Base-by-base conservation (phyloP, 2,329 filamentous ascomycete species). In the Apiospora pterosperma region DNA sequence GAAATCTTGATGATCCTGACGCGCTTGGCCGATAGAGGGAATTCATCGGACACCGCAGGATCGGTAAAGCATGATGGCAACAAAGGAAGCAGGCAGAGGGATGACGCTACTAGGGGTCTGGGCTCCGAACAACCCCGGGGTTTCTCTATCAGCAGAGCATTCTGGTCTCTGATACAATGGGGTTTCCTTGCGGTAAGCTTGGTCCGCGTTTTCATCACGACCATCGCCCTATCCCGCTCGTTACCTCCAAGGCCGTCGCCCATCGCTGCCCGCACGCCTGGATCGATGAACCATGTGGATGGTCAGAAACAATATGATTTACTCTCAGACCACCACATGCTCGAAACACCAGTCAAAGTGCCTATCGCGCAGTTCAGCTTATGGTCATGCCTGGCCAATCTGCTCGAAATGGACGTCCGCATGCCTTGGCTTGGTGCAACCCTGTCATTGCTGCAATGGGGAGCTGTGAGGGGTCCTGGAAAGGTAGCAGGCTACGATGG, bases 361-460 rank as follows among this genome's bases (percentile, higher is more conserved):
- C 90, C 93, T 62, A 85, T 97, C 70, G 80, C 96, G 66, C 85
- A 86, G 69, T 97, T 96, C 84, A 88, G 86, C 72, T 76, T 92
- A 62, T 97, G 92, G 89, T 83, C 88, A 71, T 92, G 91, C 78
- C 76, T 90, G 64, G 89, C 88, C 67, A 89, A 88, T 76, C 78
- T 97, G 67, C 79, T 93, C 70, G 89, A 93, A 81, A 79, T 97
- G 74, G 84, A 90, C 70, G 78, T 82, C 69, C 91, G 93, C 77
- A 97, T 97, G 93, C 95, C 95, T 68, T 98, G 95, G 95, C 85
- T 97, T 64, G 85, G 84, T 74, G 92, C 92, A 74, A 81, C 87
- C 70, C 76, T 96, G 66, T 91, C 91, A 64, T 85, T 97, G 77
- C 76, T 90, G 70, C 92, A 96, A 79, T 90, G 91, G 83, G 84